Conservation (phyloP, 345 rosid species). For the Eucalyptus viminalis region DNA sequence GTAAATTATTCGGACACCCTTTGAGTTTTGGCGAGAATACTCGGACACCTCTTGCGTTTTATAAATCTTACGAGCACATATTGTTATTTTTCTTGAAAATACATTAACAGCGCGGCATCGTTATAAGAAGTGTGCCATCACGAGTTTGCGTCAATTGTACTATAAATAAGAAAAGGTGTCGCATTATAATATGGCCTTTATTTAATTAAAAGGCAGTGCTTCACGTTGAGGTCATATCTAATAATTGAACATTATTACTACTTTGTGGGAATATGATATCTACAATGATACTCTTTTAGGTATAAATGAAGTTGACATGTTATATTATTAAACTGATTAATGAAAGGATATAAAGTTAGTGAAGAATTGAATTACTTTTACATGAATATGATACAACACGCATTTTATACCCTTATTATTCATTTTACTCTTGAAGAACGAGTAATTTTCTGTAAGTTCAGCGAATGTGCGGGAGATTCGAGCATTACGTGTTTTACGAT, state of each 20-base stretch:
- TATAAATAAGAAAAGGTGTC: background rate
- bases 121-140: background rate
- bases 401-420: background rate
- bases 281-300: background rate
- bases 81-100: background rate
- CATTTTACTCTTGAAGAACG: background rate
- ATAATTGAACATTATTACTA: background rate
- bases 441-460: background rate
- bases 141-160: background rate
- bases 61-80: background rate
- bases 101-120: background rate
- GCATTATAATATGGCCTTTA: background rate
- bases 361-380: background rate
- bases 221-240: background rate
- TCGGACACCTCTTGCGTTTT: background rate
- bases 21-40: background rate
- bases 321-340: background rate
- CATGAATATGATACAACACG: background rate
- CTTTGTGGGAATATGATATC: background rate
- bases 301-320: background rate
- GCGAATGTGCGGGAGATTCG: background rate
- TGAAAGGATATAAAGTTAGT: background rate
- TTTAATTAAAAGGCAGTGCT: background rate
- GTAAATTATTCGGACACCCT: background rate
- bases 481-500: background rate